Base-by-base conservation (phyloP, 371 early-diverging fungal species). In the Basidiobolus meristosporus region DNA sequence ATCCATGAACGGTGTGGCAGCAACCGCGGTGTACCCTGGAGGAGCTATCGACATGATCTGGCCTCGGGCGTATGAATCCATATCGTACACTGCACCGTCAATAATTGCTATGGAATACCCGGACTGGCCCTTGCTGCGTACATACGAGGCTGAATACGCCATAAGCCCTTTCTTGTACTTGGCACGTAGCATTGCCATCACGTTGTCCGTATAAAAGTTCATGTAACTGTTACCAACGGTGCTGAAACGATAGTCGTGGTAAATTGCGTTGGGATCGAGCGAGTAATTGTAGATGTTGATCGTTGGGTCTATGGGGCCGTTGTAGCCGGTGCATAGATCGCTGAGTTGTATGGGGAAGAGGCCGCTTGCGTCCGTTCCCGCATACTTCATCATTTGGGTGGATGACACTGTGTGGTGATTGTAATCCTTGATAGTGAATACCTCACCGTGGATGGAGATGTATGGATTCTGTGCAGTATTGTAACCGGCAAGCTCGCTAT, bases 321-420 rank as follows among this genome's bases (percentile, higher is more conserved):
- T 57, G 11, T 51, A 45, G 26, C 65, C 62, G 20, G 60, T 60
- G 39, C 68, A 68, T 19, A 62, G 50, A 1, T 51, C 46, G 34
- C 65, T 79, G 16, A 80, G 54, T 46, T 80, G 85, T 22, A 82
- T 64, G 4, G 85, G 85, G 43, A 85, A 75, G 22, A 65, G 58
- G 38, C 23, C 82, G 82, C 3, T 73, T 73, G n/a, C 77, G 62
- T 34, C 51, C 50, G 31, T 54, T 55, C 62, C 61, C 62, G 31
- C 49, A 45, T 33, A 50, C 66, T 35, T 56, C 48, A 51, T 55
- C 38, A 55, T 55, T 56, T 55, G 36, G 41, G 60, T 46, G 33
- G 56, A 23, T 66, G 59, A 3, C 70, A 59, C 57, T 44, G 67
- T 54, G 16, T 56, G 38, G 61, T 28, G 46, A 45, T 42, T 50